Base-by-base conservation (phyloP, 305 asterid species). In the Fraxinus velutina region DNA sequence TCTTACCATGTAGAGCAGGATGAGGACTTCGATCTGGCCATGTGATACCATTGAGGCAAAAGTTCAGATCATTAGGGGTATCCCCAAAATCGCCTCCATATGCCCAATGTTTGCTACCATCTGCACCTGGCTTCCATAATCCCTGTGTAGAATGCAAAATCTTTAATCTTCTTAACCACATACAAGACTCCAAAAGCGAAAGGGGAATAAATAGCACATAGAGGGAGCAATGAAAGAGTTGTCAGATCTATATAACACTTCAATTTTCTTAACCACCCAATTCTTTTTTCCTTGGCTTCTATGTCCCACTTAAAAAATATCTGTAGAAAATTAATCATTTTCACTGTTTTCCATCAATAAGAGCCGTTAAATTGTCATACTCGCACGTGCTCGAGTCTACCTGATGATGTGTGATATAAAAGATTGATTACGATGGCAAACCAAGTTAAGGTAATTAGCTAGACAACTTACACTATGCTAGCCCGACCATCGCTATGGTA, bases 71-170 rank as follows among this genome's bases (percentile, higher is more conserved):
- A 77, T 94, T 94, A 64, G 98, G 98, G 76, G 57, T 82, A 87
- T 96, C 99, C 80, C 98, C 98, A 84, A 96, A 96, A 88, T 96
- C 97, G 27, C 99, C 99, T 80, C 99, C 99, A 86, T 94, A 94
- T 50, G 98, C 99, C 99, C 99, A 96, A 78, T 89, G 92, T 84
- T 93, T 94, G 55, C 73, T 86, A 79, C 98, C 95, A 82, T 90
- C 90, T 71, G 85, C 71, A 64, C 93, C 91, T 85, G 90, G 97
- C 90, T 93, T 93, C 78, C 93, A 86, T 78, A 96, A 81, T 81
- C 86, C 99, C 98, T 95, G 86, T 47, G 77, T 44, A 73, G 44
- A 75, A 78, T 33, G 27, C 24, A 62, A 76, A 77, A 37, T 42
- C 12, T 8, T 78, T 75, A 24, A 66, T 44, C 42, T 76, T n/a